phyloP scores from a whole-genome alignment of 805 yeast genomes.

The Saturnispora besseyi region DNA sequence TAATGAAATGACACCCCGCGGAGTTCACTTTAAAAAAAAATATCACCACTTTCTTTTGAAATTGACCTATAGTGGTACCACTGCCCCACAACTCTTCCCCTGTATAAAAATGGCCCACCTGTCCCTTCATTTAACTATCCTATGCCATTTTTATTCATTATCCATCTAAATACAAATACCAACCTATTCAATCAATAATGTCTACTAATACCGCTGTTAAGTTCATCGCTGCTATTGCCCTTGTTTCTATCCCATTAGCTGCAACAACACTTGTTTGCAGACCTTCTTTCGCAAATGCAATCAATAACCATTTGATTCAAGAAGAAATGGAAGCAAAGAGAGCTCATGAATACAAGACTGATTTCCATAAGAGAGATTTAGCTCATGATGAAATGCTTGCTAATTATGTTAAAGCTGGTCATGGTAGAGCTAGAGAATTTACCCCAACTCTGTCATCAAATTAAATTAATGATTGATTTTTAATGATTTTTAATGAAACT shows the following conservation, averaged over 20 bases:
- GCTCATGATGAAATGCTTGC: constrained; percentile 21
- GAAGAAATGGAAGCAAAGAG: constrained; percentile 24
- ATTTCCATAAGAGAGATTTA: constrained; percentile 18
- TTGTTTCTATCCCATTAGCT: constrained; percentile 25
- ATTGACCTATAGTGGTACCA: not conserved
- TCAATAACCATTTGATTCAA: constrained; percentile 26
- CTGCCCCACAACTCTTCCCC: not conserved
- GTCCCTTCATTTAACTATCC: not conserved
- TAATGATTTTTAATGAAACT: not conserved
- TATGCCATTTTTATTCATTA: too few species aligned
- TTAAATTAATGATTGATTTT: not conserved
- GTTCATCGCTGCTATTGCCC: constrained; percentile 22
- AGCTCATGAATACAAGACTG: constrained; percentile 22
- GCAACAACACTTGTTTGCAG: constrained; percentile 22
- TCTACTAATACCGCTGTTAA: constrained; percentile 22
- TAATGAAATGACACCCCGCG: not conserved
- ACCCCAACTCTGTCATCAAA: constrained; percentile 6
- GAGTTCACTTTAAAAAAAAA: not conserved
- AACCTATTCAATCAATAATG: not conserved
- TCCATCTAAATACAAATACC: too few species aligned
- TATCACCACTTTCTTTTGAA: not conserved
- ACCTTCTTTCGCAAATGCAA: constrained; percentile 30
- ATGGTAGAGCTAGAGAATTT: constrained; percentile 25
- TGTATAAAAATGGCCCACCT: not conserved
- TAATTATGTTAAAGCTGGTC: constrained; percentile 21